Evolutionary conservation across 1,284 basidiomycete genomes (phyloP).

Genomic region (Naganishia cerealis): DNA sequence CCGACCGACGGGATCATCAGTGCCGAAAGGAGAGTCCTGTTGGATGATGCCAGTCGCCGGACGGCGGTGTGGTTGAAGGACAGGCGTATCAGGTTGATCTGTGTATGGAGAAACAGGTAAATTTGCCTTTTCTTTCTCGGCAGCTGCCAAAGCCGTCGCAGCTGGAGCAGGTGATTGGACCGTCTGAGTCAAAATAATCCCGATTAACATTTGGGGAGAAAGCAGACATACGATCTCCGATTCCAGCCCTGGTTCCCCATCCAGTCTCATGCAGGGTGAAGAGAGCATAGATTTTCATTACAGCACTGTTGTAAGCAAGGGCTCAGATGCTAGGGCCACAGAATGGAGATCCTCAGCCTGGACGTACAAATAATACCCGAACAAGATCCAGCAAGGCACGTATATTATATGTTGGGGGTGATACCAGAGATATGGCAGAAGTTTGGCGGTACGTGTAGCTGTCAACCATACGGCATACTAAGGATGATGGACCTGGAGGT

Average conservation of each 20-base stretch:
- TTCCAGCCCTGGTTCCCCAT: conserved; percentile 87
- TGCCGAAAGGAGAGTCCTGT: neutral
- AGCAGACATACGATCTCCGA: conserved; percentile 46
- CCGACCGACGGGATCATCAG: neutral
- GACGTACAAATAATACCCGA: conserved; percentile 67
- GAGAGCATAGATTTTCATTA: conserved; percentile 83
- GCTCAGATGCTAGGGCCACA: neutral
- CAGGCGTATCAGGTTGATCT: conserved; percentile 14
- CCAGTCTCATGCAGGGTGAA: conserved; percentile 83
- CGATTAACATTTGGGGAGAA: neutral
- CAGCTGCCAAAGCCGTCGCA: conserved; percentile 28
- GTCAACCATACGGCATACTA: conserved; percentile 77
- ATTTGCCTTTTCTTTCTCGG: conserved; percentile 20
- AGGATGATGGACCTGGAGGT: neutral
- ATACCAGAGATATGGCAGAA: conserved; percentile 82
- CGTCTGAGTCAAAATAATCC: neutral
- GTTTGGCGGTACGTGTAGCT: conserved; percentile 79
- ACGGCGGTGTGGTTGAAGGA: neutral
- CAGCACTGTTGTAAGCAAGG: conserved; percentile 60
- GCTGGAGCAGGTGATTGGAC: neutral
- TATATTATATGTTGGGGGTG: conserved; percentile 80
- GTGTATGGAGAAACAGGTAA: conserved; percentile 8
- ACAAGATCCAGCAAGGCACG: conserved; percentile 85
- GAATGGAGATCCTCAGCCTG: neutral
- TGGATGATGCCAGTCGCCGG: neutral